These are phyloP conservation scores for Microascus cirrosus DNA, from an alignment of 2,329 filamentous ascomycete species.

Conservation along the genomic window DNA sequence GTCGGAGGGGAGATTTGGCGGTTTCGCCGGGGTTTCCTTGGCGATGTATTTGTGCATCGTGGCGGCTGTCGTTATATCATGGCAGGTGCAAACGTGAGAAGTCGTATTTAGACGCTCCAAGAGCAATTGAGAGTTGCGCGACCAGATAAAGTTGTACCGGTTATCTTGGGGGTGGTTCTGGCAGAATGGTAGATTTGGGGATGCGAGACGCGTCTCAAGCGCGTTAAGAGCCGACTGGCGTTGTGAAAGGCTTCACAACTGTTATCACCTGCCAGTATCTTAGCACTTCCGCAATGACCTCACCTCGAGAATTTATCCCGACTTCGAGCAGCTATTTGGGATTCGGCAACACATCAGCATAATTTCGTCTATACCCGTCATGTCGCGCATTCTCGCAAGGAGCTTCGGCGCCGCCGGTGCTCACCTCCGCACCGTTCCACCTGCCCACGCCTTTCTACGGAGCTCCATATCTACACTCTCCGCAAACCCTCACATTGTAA, in stretches of 20 bases:
- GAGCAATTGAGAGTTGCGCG: background rate
- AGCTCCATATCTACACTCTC: slow-evolving; percentile 31
- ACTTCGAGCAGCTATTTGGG: background rate
- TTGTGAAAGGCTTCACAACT: background rate
- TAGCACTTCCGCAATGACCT: no score
- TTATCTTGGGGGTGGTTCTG: background rate
- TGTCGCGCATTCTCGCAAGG: background rate
- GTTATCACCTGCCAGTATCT: background rate
- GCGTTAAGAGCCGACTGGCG: slow-evolving; percentile 1
- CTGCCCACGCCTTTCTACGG: background rate
- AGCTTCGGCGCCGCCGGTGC: background rate
- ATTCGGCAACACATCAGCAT: background rate
- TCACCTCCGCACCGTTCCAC: background rate
- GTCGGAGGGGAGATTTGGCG: slow-evolving; percentile 34
- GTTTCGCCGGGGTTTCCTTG: slow-evolving; percentile 8
- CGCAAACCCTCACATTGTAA: slow-evolving; percentile 43
- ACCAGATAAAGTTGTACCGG: background rate
- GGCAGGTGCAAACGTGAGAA: background rate
- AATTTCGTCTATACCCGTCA: background rate
- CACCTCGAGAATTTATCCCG: background rate
- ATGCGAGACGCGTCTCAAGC: slow-evolving; percentile 1
- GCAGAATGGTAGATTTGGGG: background rate
- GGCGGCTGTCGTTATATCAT: background rate
- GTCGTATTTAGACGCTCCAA: background rate
- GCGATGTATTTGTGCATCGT: slow-evolving; percentile 9